Conservation (phyloP, 805 yeast genomes). For the Barnettozyma sucrosica region DNA sequence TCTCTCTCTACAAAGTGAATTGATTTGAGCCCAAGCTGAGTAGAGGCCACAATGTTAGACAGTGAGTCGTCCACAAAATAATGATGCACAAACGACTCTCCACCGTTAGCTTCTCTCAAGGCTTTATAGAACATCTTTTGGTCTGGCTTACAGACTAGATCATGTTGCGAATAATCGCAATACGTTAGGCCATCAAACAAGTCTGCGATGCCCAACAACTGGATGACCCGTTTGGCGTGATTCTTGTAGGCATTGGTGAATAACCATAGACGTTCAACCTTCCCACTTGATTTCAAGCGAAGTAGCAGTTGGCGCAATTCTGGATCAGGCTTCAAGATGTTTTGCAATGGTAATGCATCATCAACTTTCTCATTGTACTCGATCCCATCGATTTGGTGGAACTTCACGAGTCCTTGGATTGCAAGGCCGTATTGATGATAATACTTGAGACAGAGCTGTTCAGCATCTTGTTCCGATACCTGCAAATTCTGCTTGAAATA, state of each 20-base stretch:
- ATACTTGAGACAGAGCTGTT: constrained; percentile 61
- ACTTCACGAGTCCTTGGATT: constrained; percentile 72
- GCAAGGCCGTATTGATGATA: constrained; percentile 89
- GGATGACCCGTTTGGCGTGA: constrained; percentile 79
- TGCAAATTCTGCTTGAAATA: constrained; percentile 65
- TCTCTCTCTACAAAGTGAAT: constrained; percentile 73
- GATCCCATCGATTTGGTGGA: constrained; percentile 72
- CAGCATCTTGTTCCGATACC: constrained; percentile 70
- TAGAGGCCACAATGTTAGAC: constrained; percentile 71
- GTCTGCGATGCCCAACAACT: constrained; percentile 84
- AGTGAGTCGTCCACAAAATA: constrained; percentile 88
- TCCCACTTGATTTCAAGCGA: constrained; percentile 36
- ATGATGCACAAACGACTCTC: constrained; percentile 40
- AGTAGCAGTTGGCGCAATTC: constrained; percentile 48
- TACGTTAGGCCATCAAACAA: constrained; percentile 89
- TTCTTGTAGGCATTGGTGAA: constrained; percentile 91
- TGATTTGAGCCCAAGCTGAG: constrained; percentile 63
- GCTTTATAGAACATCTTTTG: constrained; percentile 56
- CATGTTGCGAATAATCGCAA: constrained; percentile 71
- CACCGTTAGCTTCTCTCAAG: constrained; percentile 47
- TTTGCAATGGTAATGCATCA: constrained; percentile 83
- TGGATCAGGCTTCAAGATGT: constrained; percentile 61
- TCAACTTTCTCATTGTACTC: constrained; percentile 87
- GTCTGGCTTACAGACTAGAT: constrained; percentile 89
- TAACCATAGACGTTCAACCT: constrained; percentile 77